Base-by-base conservation (phyloP, 1,139 yeast genomes). In the Candida labiduridarum region DNA sequence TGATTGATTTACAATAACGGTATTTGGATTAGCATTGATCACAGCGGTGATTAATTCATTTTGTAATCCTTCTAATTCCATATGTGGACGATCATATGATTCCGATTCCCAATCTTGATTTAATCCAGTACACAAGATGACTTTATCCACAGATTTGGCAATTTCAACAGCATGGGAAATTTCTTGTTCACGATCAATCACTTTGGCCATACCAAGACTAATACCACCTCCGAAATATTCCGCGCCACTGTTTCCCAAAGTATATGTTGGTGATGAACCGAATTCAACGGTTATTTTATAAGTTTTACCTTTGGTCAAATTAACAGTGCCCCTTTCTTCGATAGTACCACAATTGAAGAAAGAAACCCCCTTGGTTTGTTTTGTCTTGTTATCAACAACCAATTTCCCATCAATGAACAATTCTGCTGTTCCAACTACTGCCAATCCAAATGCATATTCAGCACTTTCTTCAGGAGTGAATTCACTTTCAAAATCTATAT, bases 1-100 rank as follows among this genome's bases (percentile, higher is more conserved):
- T 2, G 84, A 74, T 63, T 83, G 86, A 62, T 80, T 76, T 27
- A 83, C 85, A 47, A 83, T 66, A 10, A 80, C 76, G 2, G 80
- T 72, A 59, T 81, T 79, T 36, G 78, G 75, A 56, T 82, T 82
- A 35, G 72, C 85, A 31, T 64, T 67, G 19, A 75, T 52, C 14
- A 83, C 76, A 14, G 72, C 79, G 22, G 59, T 61, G n/a, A 83
- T 73, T 49, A 83, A 68, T 35, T 73, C 71, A 54, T 81, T 74
- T 39, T 81, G 77, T 48, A 66, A 59, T 22, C 78, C 77, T 44
- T 87, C 86, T 22, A 81, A 55, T 8, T 57, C 61, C 70, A 67
- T 65, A 51, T 64, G 53, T 18, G 62, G 58, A 50, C 75, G 59
- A 58, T 70, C 74, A 45, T 60, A 66, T 19, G 72, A 72, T 60